Evolutionary conservation across 2,329 filamentous ascomycete genomes (phyloP), one percentile per base, ranked within the genome.

Genomic region (Clonostachys byssicola): DNA sequence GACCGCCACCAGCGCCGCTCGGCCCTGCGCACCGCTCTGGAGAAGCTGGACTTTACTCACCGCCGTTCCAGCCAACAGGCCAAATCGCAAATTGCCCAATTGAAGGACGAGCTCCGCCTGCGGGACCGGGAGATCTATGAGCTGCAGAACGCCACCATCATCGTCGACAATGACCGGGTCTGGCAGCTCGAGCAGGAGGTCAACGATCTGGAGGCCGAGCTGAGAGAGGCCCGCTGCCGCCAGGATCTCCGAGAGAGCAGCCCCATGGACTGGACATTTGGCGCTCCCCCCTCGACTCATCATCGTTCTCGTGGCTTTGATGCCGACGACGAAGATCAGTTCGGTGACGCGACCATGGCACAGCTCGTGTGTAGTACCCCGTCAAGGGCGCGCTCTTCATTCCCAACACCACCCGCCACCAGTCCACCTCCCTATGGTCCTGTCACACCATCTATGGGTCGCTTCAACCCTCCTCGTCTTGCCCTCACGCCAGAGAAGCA

Each of bases 11-110:
- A 80, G 36, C 70, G 77, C 8, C 74, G 81, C 44, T 78, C 77
- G 52, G 72, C 77, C 5, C 57, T 83, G 6, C 81, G 78, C 52
- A 79, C 80, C 51, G 76, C 83, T 62, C 75, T 82, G 63, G 78
- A 81, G 56, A 59, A 61, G 12, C 73, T 81, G 46, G 64, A 73
- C 8, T 63, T 64, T 8, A 74, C 77, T 48, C 77, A 74, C 56
- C 69, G 63, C 40, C 64, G 61, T 14, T 63, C 65, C 40, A 62
- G 63, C 1, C 62, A 60, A 45, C 60, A 69, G 33, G 62, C 70
- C 10, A 66, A 65, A 40, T 65, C 62, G 0, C 77, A 85, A 56
- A 62, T 85, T 3, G 65, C 71, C 8, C 63, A 64, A 9, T 68
- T 86, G 10, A 71, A 62, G 39, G 58, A 60, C 0, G 72, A 81